Base-by-base conservation (phyloP, 2,329 filamentous ascomycete species). In the Fusarium miscanthi region DNA sequence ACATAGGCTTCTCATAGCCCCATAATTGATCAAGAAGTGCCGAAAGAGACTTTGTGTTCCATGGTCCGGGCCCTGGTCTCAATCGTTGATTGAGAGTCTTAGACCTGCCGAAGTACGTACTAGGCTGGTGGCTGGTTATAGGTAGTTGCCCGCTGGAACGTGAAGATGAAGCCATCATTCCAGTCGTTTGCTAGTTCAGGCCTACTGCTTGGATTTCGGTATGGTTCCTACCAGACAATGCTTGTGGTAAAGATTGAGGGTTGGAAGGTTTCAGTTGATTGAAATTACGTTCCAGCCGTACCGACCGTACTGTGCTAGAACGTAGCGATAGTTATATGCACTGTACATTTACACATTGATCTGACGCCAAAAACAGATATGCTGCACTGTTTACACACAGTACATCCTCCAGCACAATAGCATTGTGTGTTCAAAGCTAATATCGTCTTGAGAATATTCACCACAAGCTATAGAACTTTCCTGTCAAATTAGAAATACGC, bases 161-260 rank as follows among this genome's bases (percentile, higher is more conserved):
- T 27, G 19, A n/a, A 40, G 21, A 33, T 62, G 43, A 35, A 35
- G 49, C 41, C 66, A 43, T 27, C 66, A 66, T 70, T 54, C 61
- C 68, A 70, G 41, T 27, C 40, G 21, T 13, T 27, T 25, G 21
- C 23, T 38, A 33, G 21, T 27, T 38, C 14, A 23, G 30, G 25
- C 14, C 16, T 21, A n/a, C 25, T n/a, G 13, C 25, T 40, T 70
- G 43, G 53, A 12, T 56, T 12, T 19, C 3, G 17, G 16, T 16
- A 6, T 8, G n/a, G 13, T 19, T 27, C 9, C 17, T 6, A 35
- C n/a, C 21, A 13, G 19, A 27, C 23, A 19, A 25, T 10, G 25
- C 30, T 46, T 25, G 41, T 52, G 8, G 25, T 54, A 11, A 14
- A 35, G 48, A 30, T 11, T 30, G 23, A 51, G 27, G 37, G 12